These are phyloP conservation scores for Thielaviopsis euricoi DNA, from an alignment of 2,329 filamentous ascomycete species.

Conservation along the genomic window DNA sequence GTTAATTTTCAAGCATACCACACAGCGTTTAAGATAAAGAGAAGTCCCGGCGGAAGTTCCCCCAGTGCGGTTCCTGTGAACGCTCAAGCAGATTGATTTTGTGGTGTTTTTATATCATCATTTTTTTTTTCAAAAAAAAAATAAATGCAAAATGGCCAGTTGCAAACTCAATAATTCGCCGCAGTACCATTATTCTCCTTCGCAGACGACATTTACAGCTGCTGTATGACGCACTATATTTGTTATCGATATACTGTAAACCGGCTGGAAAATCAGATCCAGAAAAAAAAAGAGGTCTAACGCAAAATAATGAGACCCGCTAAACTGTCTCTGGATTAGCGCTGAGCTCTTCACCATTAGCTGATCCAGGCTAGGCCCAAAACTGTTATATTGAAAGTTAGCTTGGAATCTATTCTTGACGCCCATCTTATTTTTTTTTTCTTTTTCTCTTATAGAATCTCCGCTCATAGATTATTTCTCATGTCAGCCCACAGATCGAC, in stretches of 20 bases:
- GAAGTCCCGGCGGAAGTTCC: too few relatives aligned
- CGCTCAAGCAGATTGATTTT: too few relatives aligned
- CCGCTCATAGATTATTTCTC: not conserved
- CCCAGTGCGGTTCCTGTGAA: too few relatives aligned
- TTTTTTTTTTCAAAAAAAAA: too few relatives aligned
- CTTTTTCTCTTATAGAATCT: too few relatives aligned
- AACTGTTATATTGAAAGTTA: not conserved
- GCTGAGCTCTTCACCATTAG: not conserved
- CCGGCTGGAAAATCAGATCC: too few relatives aligned
- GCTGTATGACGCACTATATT: not conserved
- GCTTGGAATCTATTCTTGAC: not conserved
- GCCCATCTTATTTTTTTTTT: too few relatives aligned
- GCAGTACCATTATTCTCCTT: not conserved
- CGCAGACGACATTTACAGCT: not conserved
- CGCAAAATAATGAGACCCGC: not conserved
- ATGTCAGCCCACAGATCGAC: not conserved
- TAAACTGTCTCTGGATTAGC: not conserved
- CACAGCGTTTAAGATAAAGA: too few relatives aligned
- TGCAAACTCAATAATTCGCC: not conserved
- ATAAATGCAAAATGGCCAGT: too few relatives aligned
- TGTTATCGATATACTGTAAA: too few relatives aligned
- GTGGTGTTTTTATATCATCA: not conserved
- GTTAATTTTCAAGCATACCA: too few relatives aligned
- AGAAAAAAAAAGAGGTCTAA: too few relatives aligned
- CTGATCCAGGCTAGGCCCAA: not conserved